These are phyloP conservation scores for Aureobasidium subglaciale DNA, from an alignment of 2,329 filamentous ascomycete species.

Conservation along the genomic window DNA sequence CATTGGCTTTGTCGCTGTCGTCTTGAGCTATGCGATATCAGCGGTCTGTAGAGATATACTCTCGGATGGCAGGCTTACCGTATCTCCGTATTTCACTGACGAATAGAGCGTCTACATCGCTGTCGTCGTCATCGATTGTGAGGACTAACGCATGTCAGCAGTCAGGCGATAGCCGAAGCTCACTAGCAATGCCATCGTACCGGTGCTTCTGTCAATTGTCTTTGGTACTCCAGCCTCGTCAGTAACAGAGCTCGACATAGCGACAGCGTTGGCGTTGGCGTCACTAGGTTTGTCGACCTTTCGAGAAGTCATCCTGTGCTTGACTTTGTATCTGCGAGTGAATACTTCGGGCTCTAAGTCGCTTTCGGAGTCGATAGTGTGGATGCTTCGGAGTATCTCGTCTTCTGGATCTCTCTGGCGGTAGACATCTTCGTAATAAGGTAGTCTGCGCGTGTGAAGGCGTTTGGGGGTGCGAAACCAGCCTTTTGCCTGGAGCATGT, in stretches of 20 bases:
- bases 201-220: background rate
- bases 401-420: background rate
- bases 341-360: background rate
- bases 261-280: background rate
- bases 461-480: no score
- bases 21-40: background rate
- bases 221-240: background rate
- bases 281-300: background rate
- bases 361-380: background rate
- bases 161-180: background rate
- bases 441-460: background rate
- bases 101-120: background rate
- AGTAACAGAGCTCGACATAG: background rate
- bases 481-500: no score
- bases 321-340: background rate
- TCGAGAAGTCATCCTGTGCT: no score
- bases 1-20: background rate
- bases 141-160: background rate
- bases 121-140: constrained; percentile 1
- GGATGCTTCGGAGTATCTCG: background rate
- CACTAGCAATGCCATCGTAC: background rate
- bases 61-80: background rate
- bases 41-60: background rate
- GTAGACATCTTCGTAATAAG: background rate
- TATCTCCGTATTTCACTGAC: background rate